Conservation (phyloP, 345 rosid species). For the Aethionema arabicum region DNA sequence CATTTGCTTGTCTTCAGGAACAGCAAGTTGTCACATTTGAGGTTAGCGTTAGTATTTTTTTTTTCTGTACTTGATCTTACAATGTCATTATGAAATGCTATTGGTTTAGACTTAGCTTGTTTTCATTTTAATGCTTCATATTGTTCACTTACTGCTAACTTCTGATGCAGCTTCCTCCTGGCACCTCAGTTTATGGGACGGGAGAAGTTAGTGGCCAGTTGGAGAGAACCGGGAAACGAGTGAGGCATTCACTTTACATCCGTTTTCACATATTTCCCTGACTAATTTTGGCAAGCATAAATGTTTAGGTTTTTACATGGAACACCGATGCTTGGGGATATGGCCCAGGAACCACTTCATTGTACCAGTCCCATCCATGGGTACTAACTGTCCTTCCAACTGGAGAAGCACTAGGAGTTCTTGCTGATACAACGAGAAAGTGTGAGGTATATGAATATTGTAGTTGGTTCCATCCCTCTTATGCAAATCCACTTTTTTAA, state of each 20-base stretch:
- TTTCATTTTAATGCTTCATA: slow-evolving; percentile 11
- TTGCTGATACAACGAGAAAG: slow-evolving; percentile 80
- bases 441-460: slow-evolving; percentile 64
- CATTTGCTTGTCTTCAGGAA: slow-evolving; percentile 40
- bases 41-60: slow-evolving; percentile 39
- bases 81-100: neutral
- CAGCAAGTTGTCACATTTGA: slow-evolving; percentile 68
- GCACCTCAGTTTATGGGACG: slow-evolving; percentile 86
- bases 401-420: slow-evolving; percentile 85
- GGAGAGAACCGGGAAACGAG: slow-evolving; percentile 90
- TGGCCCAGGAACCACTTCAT: slow-evolving; percentile 79
- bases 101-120: neutral
- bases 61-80: neutral
- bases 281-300: slow-evolving; percentile 5
- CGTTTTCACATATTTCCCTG: neutral
- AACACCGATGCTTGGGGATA: slow-evolving; percentile 87
- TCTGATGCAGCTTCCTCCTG: slow-evolving; percentile 61
- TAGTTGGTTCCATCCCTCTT: slow-evolving; percentile 1
- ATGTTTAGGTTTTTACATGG: slow-evolving; percentile 80
- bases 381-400: slow-evolving; percentile 76
- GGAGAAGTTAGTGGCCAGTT: slow-evolving; percentile 96
- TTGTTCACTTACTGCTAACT: slow-evolving; percentile 16
- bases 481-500: slow-evolving; percentile 3
- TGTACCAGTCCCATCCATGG: slow-evolving; percentile 99
- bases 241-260: slow-evolving; percentile 34